A percentile compares a stretch with the other conserved stretches of the same genome.
Conservation (phyloP, 2,329 filamentous ascomycete species). For the Diaporthe aspalathi region DNA sequence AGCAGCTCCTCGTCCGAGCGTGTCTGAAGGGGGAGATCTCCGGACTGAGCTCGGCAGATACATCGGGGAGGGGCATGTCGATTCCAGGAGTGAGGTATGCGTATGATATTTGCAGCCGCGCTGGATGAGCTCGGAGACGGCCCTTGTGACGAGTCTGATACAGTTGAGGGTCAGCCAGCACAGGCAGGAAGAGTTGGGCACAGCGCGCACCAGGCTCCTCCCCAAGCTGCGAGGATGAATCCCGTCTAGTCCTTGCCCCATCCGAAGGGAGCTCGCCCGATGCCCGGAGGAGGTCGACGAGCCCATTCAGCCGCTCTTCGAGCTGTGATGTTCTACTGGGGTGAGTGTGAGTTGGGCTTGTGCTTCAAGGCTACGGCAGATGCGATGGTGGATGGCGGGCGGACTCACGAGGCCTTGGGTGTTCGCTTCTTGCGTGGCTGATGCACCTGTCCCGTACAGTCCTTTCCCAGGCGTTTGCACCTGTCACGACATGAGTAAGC, state of each 20-base stretch:
- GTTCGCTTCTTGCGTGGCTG: slow-evolving; percentile 64
- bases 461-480: slow-evolving; percentile 61
- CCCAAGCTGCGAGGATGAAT: background rate
- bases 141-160: background rate
- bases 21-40: slow-evolving; percentile 53
- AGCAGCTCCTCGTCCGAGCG: slow-evolving; percentile 61
- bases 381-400: background rate
- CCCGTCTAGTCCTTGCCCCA: background rate
- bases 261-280: slow-evolving; percentile 50
- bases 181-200: no score
- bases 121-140: slow-evolving; percentile 19
- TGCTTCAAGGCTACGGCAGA: background rate
- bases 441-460: slow-evolving; percentile 60
- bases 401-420: slow-evolving; percentile 61
- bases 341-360: slow-evolving; percentile 7
- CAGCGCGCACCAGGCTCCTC: slow-evolving; percentile 19
- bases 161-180: slow-evolving; percentile 1
- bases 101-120: background rate
- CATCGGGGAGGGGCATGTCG: slow-evolving; percentile 58
- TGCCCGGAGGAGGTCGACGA: slow-evolving; percentile 60
- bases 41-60: slow-evolving; percentile 57
- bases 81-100: slow-evolving; percentile 58
- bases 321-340: slow-evolving; percentile 61
- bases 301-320: slow-evolving; percentile 61
- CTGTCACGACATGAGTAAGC: slow-evolving; percentile 45